Percentiles rank a stretch among this genome's conserved stretches.
phyloP scores from a whole-genome alignment of 2,329 filamentous ascomycete genomes.

The Aureobasidium zeae region DNA sequence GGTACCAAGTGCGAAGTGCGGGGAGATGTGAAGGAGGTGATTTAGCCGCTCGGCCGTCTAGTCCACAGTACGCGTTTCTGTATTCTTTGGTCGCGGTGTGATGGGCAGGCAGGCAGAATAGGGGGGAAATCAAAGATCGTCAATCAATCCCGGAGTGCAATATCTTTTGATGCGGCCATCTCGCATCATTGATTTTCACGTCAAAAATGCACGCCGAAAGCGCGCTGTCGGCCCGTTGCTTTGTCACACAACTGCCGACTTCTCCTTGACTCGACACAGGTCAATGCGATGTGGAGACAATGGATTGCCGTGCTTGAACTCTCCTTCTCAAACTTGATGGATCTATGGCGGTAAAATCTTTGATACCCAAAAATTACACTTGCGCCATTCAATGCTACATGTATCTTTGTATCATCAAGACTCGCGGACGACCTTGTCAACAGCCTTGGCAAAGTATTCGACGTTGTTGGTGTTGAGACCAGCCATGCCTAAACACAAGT shows the following conservation, averaged over 20 bases:
- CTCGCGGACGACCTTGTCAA: slow-evolving; percentile 71
- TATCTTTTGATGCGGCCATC: no score
- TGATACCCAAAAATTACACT: slow-evolving; percentile 4
- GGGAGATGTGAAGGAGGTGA: neutral
- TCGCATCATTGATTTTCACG: no score
- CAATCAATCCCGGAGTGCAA: no score
- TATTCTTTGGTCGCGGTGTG: no score
- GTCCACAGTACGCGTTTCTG: no score
- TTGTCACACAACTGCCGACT: neutral
- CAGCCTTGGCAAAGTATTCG: slow-evolving; percentile 83
- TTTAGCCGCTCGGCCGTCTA: neutral
- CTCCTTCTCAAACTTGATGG: neutral
- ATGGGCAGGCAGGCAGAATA: no score
- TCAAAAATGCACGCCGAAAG: no score
- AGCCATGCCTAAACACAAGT: slow-evolving; percentile 53
- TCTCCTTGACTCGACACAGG: neutral
- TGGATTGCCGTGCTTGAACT: neutral
- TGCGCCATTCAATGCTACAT: slow-evolving; percentile 13
- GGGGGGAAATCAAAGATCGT: no score
- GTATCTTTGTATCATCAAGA: no score
- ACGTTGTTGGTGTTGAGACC: slow-evolving; percentile 89
- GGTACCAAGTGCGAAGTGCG: slow-evolving; percentile 5
- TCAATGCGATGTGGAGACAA: neutral
- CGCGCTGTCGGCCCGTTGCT: slow-evolving; percentile 8
- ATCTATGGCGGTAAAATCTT: neutral